Percentiles rank a stretch among this genome's conserved stretches.
Conservation (phyloP, 345 rosid species). For the Linum trigynum region DNA sequence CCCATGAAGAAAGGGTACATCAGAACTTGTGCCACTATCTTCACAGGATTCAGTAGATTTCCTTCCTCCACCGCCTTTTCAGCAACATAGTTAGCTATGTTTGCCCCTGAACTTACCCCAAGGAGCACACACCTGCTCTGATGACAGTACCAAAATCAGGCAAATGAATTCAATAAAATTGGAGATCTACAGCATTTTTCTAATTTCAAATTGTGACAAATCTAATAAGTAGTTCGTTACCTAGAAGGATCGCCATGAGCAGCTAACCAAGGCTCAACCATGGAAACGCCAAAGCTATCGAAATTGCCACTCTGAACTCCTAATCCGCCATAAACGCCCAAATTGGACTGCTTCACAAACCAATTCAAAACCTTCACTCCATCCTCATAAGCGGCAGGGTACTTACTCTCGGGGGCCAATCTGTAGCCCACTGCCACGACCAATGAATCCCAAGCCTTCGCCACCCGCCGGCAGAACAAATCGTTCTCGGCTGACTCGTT, state of each 20-base stretch:
- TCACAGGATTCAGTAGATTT: not conserved
- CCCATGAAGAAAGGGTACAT: conserved; percentile 8
- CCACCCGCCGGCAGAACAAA: conserved; percentile 59
- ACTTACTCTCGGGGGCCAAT: conserved; percentile 72
- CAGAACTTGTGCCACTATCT: conserved; percentile 9
- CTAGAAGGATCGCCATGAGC: conserved; percentile 68
- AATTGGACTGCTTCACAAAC: conserved; percentile 69
- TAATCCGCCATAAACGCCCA: conserved; percentile 32
- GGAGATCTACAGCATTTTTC: too few relatives aligned
- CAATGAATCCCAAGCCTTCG: conserved; percentile 62
- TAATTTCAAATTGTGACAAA: too few relatives aligned
- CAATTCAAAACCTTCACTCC: conserved; percentile 73
- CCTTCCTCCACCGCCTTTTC: not conserved
- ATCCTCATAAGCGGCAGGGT: conserved; percentile 77
- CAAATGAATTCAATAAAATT: not conserved
- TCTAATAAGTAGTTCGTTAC: conserved; percentile 13
- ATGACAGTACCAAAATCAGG: not conserved
- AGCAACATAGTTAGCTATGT: conserved; percentile 10
- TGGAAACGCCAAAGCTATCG: conserved; percentile 71
- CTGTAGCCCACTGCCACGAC: conserved; percentile 84
- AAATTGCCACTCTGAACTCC: conserved; percentile 22
- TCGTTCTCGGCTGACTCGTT: conserved; percentile 60
- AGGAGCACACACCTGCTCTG: conserved; percentile 7
- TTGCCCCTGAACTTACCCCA: conserved; percentile 6
- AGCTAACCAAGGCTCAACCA: conserved; percentile 81